A percentile compares a stretch with the other conserved stretches of the same genome.
phyloP scores from a whole-genome alignment of 2,329 filamentous ascomycete species.

The Nectriaceae sp. region DNA sequence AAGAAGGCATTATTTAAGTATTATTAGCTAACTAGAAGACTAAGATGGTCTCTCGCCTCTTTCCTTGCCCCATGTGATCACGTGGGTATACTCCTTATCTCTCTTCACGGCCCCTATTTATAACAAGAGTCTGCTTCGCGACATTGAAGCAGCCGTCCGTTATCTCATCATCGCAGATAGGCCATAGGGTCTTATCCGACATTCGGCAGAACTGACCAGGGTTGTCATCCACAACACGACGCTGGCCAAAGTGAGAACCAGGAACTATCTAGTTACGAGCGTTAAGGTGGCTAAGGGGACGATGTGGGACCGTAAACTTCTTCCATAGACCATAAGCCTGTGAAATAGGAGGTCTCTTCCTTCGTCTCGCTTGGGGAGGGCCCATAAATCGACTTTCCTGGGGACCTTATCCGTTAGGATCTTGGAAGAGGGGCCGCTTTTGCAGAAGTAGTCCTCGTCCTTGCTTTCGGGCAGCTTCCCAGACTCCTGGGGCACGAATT shows the following conservation, averaged over 20 bases:
- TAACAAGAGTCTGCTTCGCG: no score
- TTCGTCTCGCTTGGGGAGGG: neutral
- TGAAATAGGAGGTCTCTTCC: no score
- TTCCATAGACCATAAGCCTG: neutral
- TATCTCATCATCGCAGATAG: constrained; percentile 2
- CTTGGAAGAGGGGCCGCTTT: constrained; percentile 9
- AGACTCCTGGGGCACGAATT: constrained; percentile 18
- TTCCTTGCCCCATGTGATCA: no score
- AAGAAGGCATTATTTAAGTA: no score
- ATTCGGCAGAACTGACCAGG: constrained; percentile 11
- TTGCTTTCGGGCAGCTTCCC: constrained; percentile 9
- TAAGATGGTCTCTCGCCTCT: no score
- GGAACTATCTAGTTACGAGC: no score
- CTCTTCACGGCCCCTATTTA: no score
- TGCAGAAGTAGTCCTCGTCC: constrained; percentile 18
- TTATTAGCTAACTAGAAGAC: no score
- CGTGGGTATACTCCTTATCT: no score
- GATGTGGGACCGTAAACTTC: neutral
- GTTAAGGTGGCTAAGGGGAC: constrained; percentile 2
- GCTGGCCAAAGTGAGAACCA: no score
- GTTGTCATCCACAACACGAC: constrained; percentile 9
- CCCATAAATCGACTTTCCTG: constrained; percentile 8
- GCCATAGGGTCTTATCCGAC: constrained; percentile 14
- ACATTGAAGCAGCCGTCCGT: constrained; percentile 9
- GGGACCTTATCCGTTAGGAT: constrained; percentile 11